Evolutionary conservation across 192 early-diverging fungal species (phyloP).

Genomic region (Entomortierella parvispora): DNA sequence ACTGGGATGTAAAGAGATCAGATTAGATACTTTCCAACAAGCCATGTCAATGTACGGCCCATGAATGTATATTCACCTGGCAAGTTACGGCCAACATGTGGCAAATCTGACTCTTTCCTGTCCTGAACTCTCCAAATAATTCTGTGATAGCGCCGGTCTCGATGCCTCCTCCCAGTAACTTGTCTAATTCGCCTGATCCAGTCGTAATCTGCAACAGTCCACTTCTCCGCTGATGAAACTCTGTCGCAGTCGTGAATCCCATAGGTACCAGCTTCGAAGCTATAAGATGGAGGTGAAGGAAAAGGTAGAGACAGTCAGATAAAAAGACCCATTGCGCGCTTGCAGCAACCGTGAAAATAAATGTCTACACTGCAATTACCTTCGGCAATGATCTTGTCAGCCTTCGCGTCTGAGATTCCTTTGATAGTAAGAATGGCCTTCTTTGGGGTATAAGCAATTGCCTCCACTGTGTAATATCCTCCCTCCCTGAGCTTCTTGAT

Average conservation of each 20-base stretch:
- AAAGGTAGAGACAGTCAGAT: background rate
- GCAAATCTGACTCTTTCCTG: constrained; percentile 97
- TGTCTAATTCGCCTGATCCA: constrained; percentile 92
- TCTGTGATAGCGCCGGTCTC: constrained; percentile 98
- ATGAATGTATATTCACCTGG: constrained; percentile 64
- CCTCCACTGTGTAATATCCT: constrained; percentile 92
- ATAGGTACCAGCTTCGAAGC: constrained; percentile 93
- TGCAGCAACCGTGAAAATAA: background rate
- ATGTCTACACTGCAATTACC: constrained; percentile 55
- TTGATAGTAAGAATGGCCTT: constrained; percentile 89
- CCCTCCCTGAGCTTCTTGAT: constrained; percentile 88
- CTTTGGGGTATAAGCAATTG: constrained; percentile 92
- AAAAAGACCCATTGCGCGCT: background rate
- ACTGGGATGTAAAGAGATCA: constrained; percentile 28
- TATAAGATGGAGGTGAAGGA: constrained; percentile 25
- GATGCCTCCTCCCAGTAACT: constrained; percentile 91
- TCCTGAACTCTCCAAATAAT: constrained; percentile 98
- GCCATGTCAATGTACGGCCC: background rate
- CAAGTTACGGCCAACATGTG: constrained; percentile 96
- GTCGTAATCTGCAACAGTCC: constrained; percentile 89
- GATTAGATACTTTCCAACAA: constrained; percentile 9
- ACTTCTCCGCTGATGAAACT: constrained; percentile 84
- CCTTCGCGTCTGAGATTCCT: constrained; percentile 95
- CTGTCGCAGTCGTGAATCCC: constrained; percentile 95
- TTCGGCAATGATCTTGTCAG: constrained; percentile 93